Conservation (phyloP, 1,139 yeast species). For the Schizosaccharomyces versatilis region DNA sequence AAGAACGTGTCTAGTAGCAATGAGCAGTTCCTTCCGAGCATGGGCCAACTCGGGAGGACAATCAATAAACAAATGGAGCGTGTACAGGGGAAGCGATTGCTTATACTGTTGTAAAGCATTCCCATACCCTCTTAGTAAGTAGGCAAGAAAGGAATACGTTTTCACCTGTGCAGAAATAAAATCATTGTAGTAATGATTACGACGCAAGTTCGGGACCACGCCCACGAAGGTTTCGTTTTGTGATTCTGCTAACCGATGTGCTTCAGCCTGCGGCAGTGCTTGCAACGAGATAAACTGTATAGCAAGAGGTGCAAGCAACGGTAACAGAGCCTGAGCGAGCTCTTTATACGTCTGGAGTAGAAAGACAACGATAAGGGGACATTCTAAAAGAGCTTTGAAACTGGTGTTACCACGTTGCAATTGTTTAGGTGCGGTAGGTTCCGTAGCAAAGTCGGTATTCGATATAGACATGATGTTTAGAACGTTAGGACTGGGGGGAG, state of each 20-base stretch:
- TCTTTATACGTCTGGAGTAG: slow-evolving; percentile 70
- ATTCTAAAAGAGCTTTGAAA: slow-evolving; percentile 80
- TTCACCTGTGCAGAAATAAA: slow-evolving; percentile 89
- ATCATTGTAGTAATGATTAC: slow-evolving; percentile 66
- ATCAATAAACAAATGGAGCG: slow-evolving; percentile 68
- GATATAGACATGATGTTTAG: slow-evolving; percentile 21
- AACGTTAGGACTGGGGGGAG: background rate
- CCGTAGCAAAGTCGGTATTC: slow-evolving; percentile 17
- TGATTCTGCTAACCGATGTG: slow-evolving; percentile 38
- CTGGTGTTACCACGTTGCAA: slow-evolving; percentile 45
- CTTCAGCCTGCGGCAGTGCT: slow-evolving; percentile 51
- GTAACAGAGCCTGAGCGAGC: slow-evolving; percentile 47
- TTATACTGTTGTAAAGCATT: slow-evolving; percentile 42
- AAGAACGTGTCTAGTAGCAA: slow-evolving; percentile 81
- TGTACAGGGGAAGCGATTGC: slow-evolving; percentile 59
- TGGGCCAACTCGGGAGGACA: slow-evolving; percentile 91
- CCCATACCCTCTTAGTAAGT: slow-evolving; percentile 70
- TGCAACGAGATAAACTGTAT: slow-evolving; percentile 54
- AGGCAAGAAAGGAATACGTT: slow-evolving; percentile 87
- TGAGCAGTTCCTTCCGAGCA: slow-evolving; percentile 78
- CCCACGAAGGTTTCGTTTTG: slow-evolving; percentile 33
- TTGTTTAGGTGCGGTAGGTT: slow-evolving; percentile 22
- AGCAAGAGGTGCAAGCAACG: slow-evolving; percentile 61
- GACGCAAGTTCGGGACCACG: slow-evolving; percentile 44
- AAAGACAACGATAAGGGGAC: slow-evolving; percentile 91